Evolutionary conservation across 768 basidiomycete species (phyloP).

Genomic region (Vishniacozyma victoriae): DNA sequence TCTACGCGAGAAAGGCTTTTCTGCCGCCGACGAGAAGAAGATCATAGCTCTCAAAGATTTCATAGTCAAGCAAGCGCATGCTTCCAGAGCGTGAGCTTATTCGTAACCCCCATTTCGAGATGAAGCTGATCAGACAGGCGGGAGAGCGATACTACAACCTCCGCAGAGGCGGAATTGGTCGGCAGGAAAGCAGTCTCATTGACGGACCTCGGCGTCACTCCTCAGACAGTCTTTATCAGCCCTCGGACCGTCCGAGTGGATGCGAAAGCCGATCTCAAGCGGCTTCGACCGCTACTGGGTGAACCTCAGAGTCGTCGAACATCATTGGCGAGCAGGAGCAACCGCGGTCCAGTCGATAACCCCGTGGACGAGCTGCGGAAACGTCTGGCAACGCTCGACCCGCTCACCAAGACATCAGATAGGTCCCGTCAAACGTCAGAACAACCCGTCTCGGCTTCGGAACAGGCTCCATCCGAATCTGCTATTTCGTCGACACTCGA

Average conservation of each 20-base stretch:
- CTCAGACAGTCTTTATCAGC: slow-evolving; percentile 81
- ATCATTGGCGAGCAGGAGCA: slow-evolving; percentile 37
- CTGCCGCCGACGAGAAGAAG: slow-evolving; percentile 72
- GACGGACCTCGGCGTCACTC: slow-evolving; percentile 79
- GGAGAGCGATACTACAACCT: slow-evolving; percentile 5
- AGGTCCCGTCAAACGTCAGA: background rate
- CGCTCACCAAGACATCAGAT: slow-evolving; percentile 6
- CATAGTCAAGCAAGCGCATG: slow-evolving; percentile 72
- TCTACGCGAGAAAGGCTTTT: slow-evolving; percentile 62
- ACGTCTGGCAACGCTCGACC: slow-evolving; percentile 26
- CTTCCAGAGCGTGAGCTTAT: slow-evolving; percentile 61
- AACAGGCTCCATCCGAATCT: slow-evolving; percentile 73
- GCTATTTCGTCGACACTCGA: slow-evolving; percentile 54
- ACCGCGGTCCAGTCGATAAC: slow-evolving; percentile 27
- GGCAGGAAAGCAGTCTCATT: slow-evolving; percentile 49
- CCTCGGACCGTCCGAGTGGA: slow-evolving; percentile 33
- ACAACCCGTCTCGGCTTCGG: background rate
- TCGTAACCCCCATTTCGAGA: background rate
- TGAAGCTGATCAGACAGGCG: slow-evolving; percentile 13
- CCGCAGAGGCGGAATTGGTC: slow-evolving; percentile 15
- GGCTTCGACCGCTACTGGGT: slow-evolving; percentile 20
- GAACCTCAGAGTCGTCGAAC: slow-evolving; percentile 26
- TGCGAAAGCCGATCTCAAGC: slow-evolving; percentile 21
- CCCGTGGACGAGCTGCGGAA: slow-evolving; percentile 37
- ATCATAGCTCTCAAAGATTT: slow-evolving; percentile 84